phyloP scores from a whole-genome alignment of 1,139 yeast species.

The Wickerhamiella infanticola region DNA sequence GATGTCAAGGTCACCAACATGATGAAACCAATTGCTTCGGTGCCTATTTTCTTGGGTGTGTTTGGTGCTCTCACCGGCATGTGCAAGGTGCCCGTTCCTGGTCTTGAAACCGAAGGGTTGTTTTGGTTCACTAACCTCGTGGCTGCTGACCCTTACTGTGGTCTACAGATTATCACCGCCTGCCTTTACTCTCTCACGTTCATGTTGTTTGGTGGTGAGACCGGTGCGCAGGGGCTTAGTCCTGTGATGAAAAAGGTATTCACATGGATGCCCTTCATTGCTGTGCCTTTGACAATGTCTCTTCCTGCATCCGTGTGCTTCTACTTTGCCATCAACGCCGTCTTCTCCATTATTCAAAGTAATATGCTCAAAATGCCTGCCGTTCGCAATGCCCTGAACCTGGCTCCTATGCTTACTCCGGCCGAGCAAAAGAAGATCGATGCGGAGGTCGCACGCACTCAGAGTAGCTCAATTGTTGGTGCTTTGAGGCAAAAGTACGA shows the following conservation, averaged over 20 bases:
- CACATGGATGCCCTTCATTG: conserved; percentile 59
- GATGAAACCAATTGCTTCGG: conserved; percentile 52
- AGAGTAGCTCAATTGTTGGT: conserved; percentile 25
- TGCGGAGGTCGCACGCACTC: conserved; percentile 5
- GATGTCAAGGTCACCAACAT: conserved; percentile 40
- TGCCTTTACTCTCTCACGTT: conserved; percentile 55
- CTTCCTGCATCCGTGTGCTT: conserved; percentile 74
- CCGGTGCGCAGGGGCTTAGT: conserved; percentile 61
- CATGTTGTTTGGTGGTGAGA: conserved; percentile 71
- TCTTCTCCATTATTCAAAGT: conserved; percentile 60
- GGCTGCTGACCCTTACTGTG: conserved; percentile 81
- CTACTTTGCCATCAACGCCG: conserved; percentile 70
- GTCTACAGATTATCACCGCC: conserved; percentile 78
- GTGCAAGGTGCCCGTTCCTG: conserved; percentile 76
- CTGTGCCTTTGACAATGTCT: conserved; percentile 74
- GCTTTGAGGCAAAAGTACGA: conserved; percentile 50
- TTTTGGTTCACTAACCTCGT: conserved; percentile 73
- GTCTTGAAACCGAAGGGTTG: conserved; percentile 59
- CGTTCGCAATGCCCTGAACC: conserved; percentile 43
- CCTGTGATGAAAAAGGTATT: conserved; percentile 60
- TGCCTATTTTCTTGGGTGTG: conserved; percentile 80
- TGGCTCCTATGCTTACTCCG: conserved; percentile 47
- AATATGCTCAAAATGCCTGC: conserved; percentile 40
- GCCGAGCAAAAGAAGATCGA: conserved; percentile 23
- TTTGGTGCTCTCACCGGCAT: conserved; percentile 77